Conservation (phyloP, 768 basidiomycete genomes). For the Amanita exitialis region DNA sequence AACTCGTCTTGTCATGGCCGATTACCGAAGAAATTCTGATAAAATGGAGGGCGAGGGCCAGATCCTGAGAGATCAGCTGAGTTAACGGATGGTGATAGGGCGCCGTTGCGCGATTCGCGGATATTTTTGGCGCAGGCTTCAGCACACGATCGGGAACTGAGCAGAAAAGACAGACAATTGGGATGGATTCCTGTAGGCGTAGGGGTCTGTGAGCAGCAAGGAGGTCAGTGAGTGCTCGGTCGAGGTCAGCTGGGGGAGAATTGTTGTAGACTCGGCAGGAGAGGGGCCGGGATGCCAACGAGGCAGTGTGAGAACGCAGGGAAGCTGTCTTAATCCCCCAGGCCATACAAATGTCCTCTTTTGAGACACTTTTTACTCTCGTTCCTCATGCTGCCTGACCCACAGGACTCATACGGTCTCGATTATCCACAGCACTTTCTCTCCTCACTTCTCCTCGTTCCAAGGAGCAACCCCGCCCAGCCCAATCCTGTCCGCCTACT, state of each 20-base stretch:
- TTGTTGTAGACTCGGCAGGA: not conserved
- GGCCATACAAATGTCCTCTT: not conserved
- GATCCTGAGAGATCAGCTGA: not conserved
- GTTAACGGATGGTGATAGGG: not conserved
- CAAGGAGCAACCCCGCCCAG: not conserved
- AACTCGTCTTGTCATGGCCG: not conserved
- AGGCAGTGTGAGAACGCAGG: constrained; percentile 2
- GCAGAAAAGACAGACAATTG: not conserved
- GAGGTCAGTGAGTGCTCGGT: not conserved
- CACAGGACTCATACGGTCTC: constrained; percentile 13
- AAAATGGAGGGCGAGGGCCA: not conserved
- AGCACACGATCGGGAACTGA: not conserved
- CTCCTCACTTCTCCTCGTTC: constrained; percentile 12
- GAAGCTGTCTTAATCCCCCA: not conserved
- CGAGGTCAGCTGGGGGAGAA: not conserved
- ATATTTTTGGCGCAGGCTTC: not conserved
- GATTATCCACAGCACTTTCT: constrained; percentile 16
- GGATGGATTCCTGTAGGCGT: not conserved
- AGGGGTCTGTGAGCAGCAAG: not conserved
- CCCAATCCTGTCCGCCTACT: constrained; percentile 22
- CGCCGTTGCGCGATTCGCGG: not conserved
- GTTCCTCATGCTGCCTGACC: not conserved
- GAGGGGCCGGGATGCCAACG: not conserved
- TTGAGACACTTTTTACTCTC: constrained; percentile 1
- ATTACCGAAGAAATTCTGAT: not conserved